Evolutionary conservation across 306 rosid species (phyloP).

Genomic region (Quercus agrifolia): DNA sequence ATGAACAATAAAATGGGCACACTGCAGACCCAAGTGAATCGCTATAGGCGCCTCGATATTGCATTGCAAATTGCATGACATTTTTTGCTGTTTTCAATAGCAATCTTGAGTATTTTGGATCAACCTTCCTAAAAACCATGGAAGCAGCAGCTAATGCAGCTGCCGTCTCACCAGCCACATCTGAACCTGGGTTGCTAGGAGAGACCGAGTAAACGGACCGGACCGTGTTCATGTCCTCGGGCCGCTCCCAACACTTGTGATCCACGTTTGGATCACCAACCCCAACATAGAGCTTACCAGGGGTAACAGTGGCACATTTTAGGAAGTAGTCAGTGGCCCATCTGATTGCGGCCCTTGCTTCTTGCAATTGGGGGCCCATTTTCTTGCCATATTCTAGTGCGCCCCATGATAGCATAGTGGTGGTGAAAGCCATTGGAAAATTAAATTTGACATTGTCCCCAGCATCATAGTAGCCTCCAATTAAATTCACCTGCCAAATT

Average conservation of each 20-base stretch:
- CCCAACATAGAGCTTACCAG: slow-evolving; percentile 77
- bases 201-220: slow-evolving; percentile 72
- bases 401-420: slow-evolving; percentile 91
- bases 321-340: slow-evolving; percentile 79
- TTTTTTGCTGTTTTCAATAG: slow-evolving; percentile 56
- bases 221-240: slow-evolving; percentile 79
- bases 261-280: slow-evolving; percentile 80
- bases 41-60: slow-evolving; percentile 71
- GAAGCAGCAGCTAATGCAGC: slow-evolving; percentile 93
- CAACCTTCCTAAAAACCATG: slow-evolving; percentile 65
- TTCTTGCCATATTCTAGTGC: slow-evolving; percentile 68
- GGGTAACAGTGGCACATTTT: slow-evolving; percentile 68
- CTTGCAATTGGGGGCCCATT: slow-evolving; percentile 57
- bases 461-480: slow-evolving; percentile 90
- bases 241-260: slow-evolving; percentile 94
- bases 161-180: slow-evolving; percentile 87
- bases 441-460: slow-evolving; percentile 96
- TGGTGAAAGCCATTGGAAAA: slow-evolving; percentile 87
- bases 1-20: slow-evolving; percentile 97
- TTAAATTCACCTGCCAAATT: slow-evolving; percentile 67
- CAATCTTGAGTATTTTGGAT: slow-evolving; percentile 56
- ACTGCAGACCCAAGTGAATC: slow-evolving; percentile 78
- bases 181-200: slow-evolving; percentile 64
- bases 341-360: slow-evolving; percentile 61
- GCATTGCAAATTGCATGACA: slow-evolving; percentile 70